Evolutionary conservation across 129 eudicot genomes (phyloP).

Genomic region (Tanacetum coccineum): DNA sequence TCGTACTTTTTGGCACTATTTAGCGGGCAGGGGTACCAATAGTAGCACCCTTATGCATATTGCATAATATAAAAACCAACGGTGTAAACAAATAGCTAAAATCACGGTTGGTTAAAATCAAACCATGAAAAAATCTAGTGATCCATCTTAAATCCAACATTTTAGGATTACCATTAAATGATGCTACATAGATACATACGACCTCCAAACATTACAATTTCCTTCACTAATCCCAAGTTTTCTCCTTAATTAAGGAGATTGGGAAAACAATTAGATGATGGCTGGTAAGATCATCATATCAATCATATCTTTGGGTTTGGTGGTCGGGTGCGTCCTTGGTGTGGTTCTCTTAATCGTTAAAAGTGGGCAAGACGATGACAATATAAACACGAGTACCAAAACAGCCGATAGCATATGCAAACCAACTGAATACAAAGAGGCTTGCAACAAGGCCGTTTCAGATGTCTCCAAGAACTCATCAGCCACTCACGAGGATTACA

Average conservation of each 20-base stretch:
- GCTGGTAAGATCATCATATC: conserved; percentile 31
- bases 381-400: conserved; percentile 36
- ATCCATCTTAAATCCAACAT: conserved; percentile 26
- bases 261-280: conserved; percentile 23
- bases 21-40: too few relatives aligned
- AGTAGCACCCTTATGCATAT: too few relatives aligned
- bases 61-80: conserved; percentile 1
- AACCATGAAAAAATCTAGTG: conserved; percentile 18
- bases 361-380: conserved; percentile 19
- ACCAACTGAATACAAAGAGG: conserved; percentile 48
- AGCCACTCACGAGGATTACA: conserved; percentile 57
- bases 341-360: conserved; percentile 38
- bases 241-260: conserved; percentile 22
- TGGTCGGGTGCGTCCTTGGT: conserved; percentile 39
- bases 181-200: conserved; percentile 16
- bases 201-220: conserved; percentile 25
- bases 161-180: conserved; percentile 14
- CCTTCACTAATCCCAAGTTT: neutral
- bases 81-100: conserved; percentile 8
- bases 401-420: conserved; percentile 45
- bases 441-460: conserved; percentile 41
- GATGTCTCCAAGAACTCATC: conserved; percentile 47
- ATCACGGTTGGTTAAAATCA: conserved; percentile 2
- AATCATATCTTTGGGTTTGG: conserved; percentile 37
- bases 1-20: too few relatives aligned